phyloP scores from a whole-genome alignment of 176 grass and related monocot genomes.

The Zea luxurians region DNA sequence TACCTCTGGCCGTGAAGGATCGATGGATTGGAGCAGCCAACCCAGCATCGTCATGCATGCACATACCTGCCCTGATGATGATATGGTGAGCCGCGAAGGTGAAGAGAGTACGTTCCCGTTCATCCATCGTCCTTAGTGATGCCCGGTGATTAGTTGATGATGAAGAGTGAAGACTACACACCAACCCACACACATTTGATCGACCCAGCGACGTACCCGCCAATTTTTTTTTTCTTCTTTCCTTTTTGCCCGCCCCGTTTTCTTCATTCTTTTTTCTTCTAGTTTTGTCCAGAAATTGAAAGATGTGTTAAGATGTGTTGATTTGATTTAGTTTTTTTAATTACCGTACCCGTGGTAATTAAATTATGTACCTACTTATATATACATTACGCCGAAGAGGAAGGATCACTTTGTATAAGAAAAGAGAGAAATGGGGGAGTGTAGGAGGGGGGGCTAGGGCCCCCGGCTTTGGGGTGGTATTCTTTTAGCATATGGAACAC shows the following conservation, averaged over 20 bases:
- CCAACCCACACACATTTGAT: neutral
- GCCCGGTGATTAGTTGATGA: neutral
- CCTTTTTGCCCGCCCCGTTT: too few relatives aligned
- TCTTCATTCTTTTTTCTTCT: constrained; percentile 17
- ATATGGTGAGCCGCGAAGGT: neutral
- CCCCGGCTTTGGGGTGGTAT: constrained; percentile 33
- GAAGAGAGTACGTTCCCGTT: constrained; percentile 30
- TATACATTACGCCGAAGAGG: constrained; percentile 40
- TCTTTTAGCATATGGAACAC: constrained; percentile 64
- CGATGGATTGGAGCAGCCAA: neutral
- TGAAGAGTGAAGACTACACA: constrained; percentile 2
- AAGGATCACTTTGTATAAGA: neutral
- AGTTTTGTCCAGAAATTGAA: constrained; percentile 69
- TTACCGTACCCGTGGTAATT: constrained; percentile 71
- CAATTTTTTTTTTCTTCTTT: constrained; percentile 13
- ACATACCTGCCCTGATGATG: neutral
- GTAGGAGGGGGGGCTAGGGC: neutral
- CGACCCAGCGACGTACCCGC: constrained; percentile 36
- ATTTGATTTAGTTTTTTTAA: constrained; percentile 67
- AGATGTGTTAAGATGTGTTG: constrained; percentile 43
- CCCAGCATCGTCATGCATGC: neutral
- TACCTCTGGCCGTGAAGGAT: constrained; percentile 26
- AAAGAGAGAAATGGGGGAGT: neutral
- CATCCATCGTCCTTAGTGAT: neutral
- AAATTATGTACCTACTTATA: constrained; percentile 51